phyloP scores from a whole-genome alignment of 2,329 filamentous ascomycete species.

The Cytospora schulzeri region DNA sequence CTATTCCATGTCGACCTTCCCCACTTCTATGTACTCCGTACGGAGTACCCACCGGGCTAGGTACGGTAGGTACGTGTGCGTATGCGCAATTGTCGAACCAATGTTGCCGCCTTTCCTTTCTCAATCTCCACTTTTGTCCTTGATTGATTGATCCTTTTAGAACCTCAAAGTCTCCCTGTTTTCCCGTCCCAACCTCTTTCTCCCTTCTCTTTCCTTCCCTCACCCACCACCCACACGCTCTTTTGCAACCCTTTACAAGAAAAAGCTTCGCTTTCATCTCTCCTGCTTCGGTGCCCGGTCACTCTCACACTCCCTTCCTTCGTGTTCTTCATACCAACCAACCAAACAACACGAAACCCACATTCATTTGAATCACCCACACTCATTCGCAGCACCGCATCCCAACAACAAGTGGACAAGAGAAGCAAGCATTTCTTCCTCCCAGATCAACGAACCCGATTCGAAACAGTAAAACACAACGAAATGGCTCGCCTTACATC shows the following conservation, averaged over 20 bases:
- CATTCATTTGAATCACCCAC: constrained; percentile 23
- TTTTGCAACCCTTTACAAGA: constrained; percentile 12
- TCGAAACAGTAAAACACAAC: not conserved
- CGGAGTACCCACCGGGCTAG: not conserved
- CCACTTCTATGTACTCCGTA: no score
- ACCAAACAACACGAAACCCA: constrained; percentile 20
- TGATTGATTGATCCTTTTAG: constrained; percentile 14
- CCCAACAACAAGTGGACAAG: not conserved
- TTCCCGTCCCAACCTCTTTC: not conserved
- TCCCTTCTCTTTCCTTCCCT: not conserved
- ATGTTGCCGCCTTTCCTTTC: not conserved
- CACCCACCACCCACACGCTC: constrained; percentile 19
- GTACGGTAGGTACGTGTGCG: no score
- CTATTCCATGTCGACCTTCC: not conserved
- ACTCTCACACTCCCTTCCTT: constrained; percentile 11
- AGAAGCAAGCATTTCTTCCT: constrained; percentile 7
- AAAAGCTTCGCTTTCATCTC: constrained; percentile 19
- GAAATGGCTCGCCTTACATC: constrained; percentile 31
- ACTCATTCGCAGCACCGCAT: constrained; percentile 19
- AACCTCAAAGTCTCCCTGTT: constrained; percentile 14
- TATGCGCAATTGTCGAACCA: no score
- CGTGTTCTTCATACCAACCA: constrained; percentile 17
- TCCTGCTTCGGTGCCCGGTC: constrained; percentile 15
- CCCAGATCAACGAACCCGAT: not conserved
- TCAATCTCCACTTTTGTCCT: not conserved